Evolutionary conservation across 2,329 filamentous ascomycete species (phyloP), one percentile per base, ranked within the genome.

Genomic region (Xylaria sp.): DNA sequence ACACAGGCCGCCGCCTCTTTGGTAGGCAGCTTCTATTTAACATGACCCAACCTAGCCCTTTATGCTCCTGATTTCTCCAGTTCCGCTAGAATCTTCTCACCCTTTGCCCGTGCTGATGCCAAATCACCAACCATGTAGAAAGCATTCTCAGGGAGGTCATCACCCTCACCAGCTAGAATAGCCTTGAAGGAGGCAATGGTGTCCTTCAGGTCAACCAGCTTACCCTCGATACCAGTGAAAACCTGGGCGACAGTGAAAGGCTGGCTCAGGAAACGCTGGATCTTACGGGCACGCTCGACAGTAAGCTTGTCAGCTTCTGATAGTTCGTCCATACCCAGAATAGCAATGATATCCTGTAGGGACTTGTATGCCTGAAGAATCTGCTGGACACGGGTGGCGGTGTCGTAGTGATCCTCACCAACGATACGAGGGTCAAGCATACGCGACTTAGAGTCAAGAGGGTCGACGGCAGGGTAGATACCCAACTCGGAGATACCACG

Each of bases 311-410:
- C 96, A 78, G 92, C 92, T 89, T 98, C 96, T 73, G 96, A 98
- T 85, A 99, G 86, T 84, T 99, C 96, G 85, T 99, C 96, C 96
- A 99, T 98, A 91, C 95, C 95, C 82, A 98, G 86, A 94, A 99
- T 99, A 85, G 96, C 96, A 88, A 97, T 97, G 90, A 99, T 99
- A 88, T 99, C 96, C 88, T 99, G 96, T 76, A 99, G 93, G 73
- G 95, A 98, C 92, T 98, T 98, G 92, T 99, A 99, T 89, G 98
- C 96, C 87, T 99, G 96, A 82, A 99, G 91, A 85, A 97, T 98
- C 87, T 97, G 94, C 89, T 99, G 96, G 80, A 99, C 96, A 78
- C 91, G 91, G 82, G 92, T 92, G 82, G 96, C 96, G 78, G 90
- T 95, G 71, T 94, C 83, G 91, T 99, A 99, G 89, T 99, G 96